Base-by-base conservation (phyloP, 2,329 filamentous ascomycete species). In the Nothophoma quercina region DNA sequence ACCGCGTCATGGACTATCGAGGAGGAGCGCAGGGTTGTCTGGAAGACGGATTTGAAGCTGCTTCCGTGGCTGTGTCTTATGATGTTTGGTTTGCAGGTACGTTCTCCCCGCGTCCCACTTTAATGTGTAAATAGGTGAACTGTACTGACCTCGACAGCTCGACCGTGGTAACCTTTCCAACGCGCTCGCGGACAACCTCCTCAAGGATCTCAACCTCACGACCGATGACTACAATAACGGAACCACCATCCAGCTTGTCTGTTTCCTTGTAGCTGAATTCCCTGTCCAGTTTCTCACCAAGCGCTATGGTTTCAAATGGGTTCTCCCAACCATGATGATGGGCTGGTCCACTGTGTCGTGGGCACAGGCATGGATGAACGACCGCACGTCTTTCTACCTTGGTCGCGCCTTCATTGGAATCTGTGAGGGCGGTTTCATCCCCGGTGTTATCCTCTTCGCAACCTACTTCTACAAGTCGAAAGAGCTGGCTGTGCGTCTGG, bases 401-500 rank as follows among this genome's bases (percentile, higher is more conserved):
- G 69, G 67, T 4, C 68, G 78, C 22, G 71, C 71, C 13, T 65
- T 79, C 2, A 70, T 79, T 6, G 77, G 77, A 4, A 59, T 77
- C 19, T 73, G 77, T 30, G 77, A 76, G 58, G 77, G 72, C 28
- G 76, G 76, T 2, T 87, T 87, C 59, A 86, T 87, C 40, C 83
- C 84, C 0, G 84, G 85, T 49, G 83, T 84, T 15, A 81, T 88
- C 13, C 75, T 88, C 0, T 91, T 87, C 72, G 77, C 90, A 4
- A 87, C 85, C 1, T 91, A 91, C 72, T 92, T 88, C 72, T 92
- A 91, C 77, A 91, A 84, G 45, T 83, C 83, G 2, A 81, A 81
- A 38, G 89, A 92, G 69, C 78, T 92, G 0, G 86, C 88, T 0
- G 80, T 84, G 3, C 82, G 89, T 1, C 76, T 91, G 18, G 83